These are phyloP conservation scores for Kazachstania africana DNA, from an alignment of 805 yeast genomes.

Conservation along the genomic window DNA sequence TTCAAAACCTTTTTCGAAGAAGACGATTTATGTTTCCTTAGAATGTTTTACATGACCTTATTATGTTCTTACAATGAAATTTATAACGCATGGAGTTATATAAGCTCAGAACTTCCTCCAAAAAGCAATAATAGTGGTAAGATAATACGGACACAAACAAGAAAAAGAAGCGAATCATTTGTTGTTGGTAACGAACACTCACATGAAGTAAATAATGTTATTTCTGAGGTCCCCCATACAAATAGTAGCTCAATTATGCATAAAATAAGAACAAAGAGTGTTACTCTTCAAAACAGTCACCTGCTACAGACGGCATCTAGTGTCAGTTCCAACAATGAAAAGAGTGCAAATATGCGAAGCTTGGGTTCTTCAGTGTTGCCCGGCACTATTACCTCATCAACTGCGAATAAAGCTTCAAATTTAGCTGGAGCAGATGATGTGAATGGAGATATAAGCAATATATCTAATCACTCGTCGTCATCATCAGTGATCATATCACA, in stretches of 20 bases:
- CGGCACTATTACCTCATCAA: too few species aligned
- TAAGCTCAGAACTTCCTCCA: constrained; percentile 3
- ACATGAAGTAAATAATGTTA: too few species aligned
- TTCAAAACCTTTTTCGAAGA: constrained; percentile 38
- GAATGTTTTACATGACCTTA: constrained; percentile 50
- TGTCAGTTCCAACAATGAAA: too few species aligned
- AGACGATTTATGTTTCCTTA: constrained; percentile 51
- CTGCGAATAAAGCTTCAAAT: too few species aligned
- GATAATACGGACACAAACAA: constrained; percentile 2
- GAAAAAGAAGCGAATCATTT: constrained; percentile 4
- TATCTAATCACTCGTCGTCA: too few species aligned
- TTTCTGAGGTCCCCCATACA: neutral
- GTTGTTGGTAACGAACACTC: constrained; percentile 1
- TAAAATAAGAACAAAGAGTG: constrained; percentile 16
- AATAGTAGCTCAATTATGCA: constrained; percentile 5
- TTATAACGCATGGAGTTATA: constrained; percentile 46
- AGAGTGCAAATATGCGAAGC: too few species aligned
- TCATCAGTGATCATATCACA: too few species aligned
- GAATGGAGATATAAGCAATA: too few species aligned
- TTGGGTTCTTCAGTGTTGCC: too few species aligned
- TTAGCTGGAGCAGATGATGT: too few species aligned
- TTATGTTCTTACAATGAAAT: constrained; percentile 57
- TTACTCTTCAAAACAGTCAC: constrained; percentile 17
- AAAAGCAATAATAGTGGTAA: neutral
- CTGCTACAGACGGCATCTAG: too few species aligned